These are phyloP conservation scores for Suillus tomentosus DNA, from an alignment of 768 basidiomycete species.

Conservation along the genomic window DNA sequence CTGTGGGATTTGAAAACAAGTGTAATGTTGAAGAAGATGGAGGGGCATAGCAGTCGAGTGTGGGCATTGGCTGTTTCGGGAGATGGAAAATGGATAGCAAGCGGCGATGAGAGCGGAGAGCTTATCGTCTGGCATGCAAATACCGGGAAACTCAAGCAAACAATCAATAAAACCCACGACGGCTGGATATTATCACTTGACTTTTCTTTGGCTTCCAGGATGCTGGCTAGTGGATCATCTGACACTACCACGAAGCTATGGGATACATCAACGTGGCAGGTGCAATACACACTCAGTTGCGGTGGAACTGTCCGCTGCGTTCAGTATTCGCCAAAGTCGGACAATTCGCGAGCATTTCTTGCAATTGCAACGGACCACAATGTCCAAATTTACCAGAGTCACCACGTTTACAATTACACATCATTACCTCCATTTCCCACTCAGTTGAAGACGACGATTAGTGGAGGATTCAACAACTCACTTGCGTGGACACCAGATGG, in stretches of 20 bases:
- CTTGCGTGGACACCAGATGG: too few relatives aligned
- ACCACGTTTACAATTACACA: too few relatives aligned
- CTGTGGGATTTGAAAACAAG: background rate
- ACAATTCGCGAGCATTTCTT: background rate
- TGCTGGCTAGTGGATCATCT: background rate
- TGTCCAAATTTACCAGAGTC: too few relatives aligned
- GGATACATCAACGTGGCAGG: too few relatives aligned
- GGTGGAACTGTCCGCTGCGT: background rate
- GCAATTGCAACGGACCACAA: background rate
- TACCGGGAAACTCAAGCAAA: background rate
- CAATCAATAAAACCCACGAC: background rate
- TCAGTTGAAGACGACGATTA: too few relatives aligned
- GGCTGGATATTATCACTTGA: background rate
- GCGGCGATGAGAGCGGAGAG: background rate
- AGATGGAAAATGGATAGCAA: background rate
- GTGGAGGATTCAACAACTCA: too few relatives aligned
- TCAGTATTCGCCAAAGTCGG: background rate
- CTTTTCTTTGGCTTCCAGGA: accelerated
- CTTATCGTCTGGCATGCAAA: background rate
- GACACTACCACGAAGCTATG: too few relatives aligned
- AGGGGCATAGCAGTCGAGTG: background rate
- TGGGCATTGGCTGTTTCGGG: background rate
- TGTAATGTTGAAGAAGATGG: background rate
- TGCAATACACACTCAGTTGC: too few relatives aligned
- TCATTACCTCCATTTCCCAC: too few relatives aligned